Evolutionary conservation across 75 land plant genomes (phyloP).

Genomic region (Adiantum capillusveneris): DNA sequence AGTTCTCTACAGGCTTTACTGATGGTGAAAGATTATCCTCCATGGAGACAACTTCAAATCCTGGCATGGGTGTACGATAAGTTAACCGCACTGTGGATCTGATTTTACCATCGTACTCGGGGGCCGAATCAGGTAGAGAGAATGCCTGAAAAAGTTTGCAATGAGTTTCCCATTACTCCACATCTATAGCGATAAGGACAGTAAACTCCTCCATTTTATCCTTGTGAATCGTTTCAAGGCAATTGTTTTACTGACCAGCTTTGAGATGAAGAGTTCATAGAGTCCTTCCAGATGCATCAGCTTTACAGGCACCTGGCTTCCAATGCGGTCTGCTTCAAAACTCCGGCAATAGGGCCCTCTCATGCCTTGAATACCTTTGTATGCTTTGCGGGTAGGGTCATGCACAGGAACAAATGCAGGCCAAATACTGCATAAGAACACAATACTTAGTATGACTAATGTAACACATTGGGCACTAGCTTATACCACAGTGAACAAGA

Average conservation of each 20-base stretch:
- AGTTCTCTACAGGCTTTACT: conserved; percentile 21
- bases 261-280: conserved; percentile 78
- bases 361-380: conserved; percentile 78
- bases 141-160: conserved; percentile 39
- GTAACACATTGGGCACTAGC: too few species aligned
- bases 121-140: conserved; percentile 29
- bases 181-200: too few species aligned
- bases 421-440: conserved; percentile 46
- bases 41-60: conserved; percentile 32
- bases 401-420: conserved; percentile 98
- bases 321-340: conserved; percentile 82
- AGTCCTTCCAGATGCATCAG: conserved; percentile 97
- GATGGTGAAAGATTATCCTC: conserved; percentile 21
- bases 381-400: conserved; percentile 88
- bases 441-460: too few species aligned
- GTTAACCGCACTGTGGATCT: conserved; percentile 73
- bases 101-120: conserved; percentile 27
- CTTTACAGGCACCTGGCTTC: conserved; percentile 76
- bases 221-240: neutral
- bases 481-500: too few species aligned
- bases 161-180: neutral
- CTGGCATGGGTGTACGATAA: conserved; percentile 56
- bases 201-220: too few species aligned
- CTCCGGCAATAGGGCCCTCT: conserved; percentile 60
- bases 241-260: conserved; percentile 62